Evolutionary conservation across 2,329 filamentous ascomycete species (phyloP), one percentile per base, ranked within the genome.

Genomic region (Botrytis aclada): DNA sequence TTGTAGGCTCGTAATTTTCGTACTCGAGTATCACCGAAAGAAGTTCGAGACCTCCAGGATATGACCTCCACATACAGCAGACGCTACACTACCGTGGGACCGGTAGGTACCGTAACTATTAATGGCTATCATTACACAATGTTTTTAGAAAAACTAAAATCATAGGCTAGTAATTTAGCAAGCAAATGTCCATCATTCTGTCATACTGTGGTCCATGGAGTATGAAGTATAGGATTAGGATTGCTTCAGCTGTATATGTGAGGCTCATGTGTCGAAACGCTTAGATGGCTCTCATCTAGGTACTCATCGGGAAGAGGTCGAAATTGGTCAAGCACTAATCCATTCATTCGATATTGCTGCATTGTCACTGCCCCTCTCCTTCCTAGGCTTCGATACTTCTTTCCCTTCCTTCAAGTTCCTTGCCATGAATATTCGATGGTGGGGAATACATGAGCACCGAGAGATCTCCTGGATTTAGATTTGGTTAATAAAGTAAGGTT

Each of bases 11-110:
- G 37, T 61, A 62, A 41, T 34, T n/a, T 41, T 62, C 60, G 60
- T 62, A 62, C 37, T 62, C 60, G 60, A 62, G 60, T 62, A 62
- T 62, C 37, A 62, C 37, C 60, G 34, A 39, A 39, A 37, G 25
- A 39, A 62, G 60, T 39, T 62, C 60, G 60, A 62, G 60, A 62
- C 58, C 58, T 61, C 34, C 20, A 61, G 58, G 58, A 61, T 37
- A 25, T 39, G 58, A 34, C 58, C 56, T 60, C 56, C 56, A 60
- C 56, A 34, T 32, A 60, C 32, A 60, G 10, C 32, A 54, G 47
- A 54, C n/a, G 51, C 51, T 56, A 56, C 51, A 56, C 34, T 61
- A 61, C 10, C 32, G 58, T 25, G 22, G 51, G 14, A 56, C n/a
- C 51, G 51, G n/a, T 54, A 18, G 51, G n/a, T 56, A 56, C n/a